Percentiles rank a stretch among this genome's conserved stretches.
Conservation (phyloP, 805 yeast genomes). For the Lachancea waltii region DNA sequence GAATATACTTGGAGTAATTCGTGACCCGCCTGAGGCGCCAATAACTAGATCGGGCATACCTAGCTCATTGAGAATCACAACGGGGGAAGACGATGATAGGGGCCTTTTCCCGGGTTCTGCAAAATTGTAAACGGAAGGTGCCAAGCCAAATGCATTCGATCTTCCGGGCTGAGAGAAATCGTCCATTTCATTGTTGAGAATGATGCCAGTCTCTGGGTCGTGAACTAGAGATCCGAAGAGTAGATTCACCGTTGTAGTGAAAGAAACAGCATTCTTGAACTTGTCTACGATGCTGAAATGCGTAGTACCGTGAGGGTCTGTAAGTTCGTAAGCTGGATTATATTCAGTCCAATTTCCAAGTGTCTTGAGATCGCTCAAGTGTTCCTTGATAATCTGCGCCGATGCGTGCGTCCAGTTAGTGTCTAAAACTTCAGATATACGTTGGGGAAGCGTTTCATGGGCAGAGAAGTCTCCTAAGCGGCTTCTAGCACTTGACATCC, state of each 20-base stretch:
- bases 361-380: slow-evolving; percentile 37
- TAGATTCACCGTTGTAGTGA: slow-evolving; percentile 85
- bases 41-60: slow-evolving; percentile 57
- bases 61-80: slow-evolving; percentile 47
- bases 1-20: slow-evolving; percentile 75
- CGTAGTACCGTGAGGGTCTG: slow-evolving; percentile 86
- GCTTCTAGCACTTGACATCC: slow-evolving; percentile 86
- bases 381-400: slow-evolving; percentile 44
- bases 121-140: slow-evolving; percentile 76
- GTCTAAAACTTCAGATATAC: slow-evolving; percentile 41
- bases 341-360: slow-evolving; percentile 61
- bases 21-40: slow-evolving; percentile 94
- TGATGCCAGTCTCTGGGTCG: slow-evolving; percentile 75
- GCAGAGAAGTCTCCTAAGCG: slow-evolving; percentile 65
- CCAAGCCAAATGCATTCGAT: slow-evolving; percentile 70
- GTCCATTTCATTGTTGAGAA: slow-evolving; percentile 89
- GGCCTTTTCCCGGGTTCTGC: slow-evolving; percentile 77
- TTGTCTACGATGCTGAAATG: slow-evolving; percentile 77
- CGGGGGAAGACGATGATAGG: slow-evolving; percentile 74
- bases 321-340: slow-evolving; percentile 68
- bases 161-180: slow-evolving; percentile 74
- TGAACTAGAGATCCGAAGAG: slow-evolving; percentile 77
- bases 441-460: slow-evolving; percentile 25
- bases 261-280: slow-evolving; percentile 68
- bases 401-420: slow-evolving; percentile 54